Evolutionary conservation across 768 basidiomycete genomes (phyloP).

Genomic region (Xerocomellus intermedius): DNA sequence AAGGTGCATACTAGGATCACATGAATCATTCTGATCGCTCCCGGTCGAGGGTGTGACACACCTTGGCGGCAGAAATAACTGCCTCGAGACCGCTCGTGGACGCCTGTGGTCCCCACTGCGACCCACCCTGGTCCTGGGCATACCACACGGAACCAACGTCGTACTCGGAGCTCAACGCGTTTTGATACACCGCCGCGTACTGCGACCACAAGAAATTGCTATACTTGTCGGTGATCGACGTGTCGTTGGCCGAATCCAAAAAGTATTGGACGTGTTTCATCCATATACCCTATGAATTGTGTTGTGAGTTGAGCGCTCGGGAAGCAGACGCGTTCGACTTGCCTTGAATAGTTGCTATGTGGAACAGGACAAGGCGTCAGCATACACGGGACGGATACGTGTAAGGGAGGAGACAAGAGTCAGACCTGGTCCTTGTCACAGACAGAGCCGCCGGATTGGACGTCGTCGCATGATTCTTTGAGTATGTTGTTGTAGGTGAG

Average conservation of each 20-base stretch:
- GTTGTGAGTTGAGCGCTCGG: not conserved
- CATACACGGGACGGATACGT: not conserved
- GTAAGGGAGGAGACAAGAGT: not conserved
- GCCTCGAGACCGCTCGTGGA: conserved; percentile 32
- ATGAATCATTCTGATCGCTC: not conserved
- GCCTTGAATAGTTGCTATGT: conserved; percentile 34
- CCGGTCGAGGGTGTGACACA: not conserved
- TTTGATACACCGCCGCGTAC: conserved; percentile 36
- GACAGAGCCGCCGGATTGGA: conserved; percentile 34
- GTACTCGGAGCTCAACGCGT: conserved; percentile 37
- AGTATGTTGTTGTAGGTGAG: conserved; percentile 43
- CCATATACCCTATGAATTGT: conserved; percentile 38
- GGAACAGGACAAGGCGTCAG: not conserved
- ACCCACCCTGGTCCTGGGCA: conserved; percentile 26
- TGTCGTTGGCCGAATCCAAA: conserved; percentile 44
- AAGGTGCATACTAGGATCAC: conserved; percentile 18
- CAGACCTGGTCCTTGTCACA: conserved; percentile 49
- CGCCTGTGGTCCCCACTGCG: conserved; percentile 29
- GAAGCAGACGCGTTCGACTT: not conserved
- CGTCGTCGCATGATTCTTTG: conserved; percentile 53
- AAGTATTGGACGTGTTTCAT: conserved; percentile 52
- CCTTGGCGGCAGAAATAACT: conserved; percentile 28
- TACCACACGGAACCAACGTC: conserved; percentile 44
- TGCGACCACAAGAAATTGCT: conserved; percentile 35
- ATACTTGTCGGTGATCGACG: conserved; percentile 45